A percentile compares a stretch with the other conserved stretches of the same genome.
Conservation (phyloP, 2,329 filamentous ascomycete genomes). For the Chrysoporthe puriensis region DNA sequence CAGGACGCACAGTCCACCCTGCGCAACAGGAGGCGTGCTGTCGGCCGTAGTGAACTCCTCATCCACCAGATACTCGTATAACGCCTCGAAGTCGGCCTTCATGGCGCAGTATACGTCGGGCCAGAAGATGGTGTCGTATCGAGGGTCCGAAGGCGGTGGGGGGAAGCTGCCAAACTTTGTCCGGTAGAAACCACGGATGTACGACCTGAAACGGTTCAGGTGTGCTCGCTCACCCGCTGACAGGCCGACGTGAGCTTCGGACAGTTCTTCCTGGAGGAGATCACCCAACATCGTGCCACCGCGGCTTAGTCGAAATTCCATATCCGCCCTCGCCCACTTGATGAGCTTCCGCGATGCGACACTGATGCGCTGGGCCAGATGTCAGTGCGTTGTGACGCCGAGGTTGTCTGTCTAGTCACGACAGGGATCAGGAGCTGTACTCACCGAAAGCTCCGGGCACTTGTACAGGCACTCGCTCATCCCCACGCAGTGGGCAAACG, state of each 20-base stretch:
- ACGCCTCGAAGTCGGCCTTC: slow-evolving; percentile 69
- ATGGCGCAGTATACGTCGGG: slow-evolving; percentile 63
- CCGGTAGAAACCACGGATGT: slow-evolving; percentile 68
- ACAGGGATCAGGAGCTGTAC: slow-evolving; percentile 33
- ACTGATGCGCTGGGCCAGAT: slow-evolving; percentile 47
- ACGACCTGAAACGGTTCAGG: slow-evolving; percentile 72
- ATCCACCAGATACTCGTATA: slow-evolving; percentile 76
- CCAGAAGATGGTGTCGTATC: slow-evolving; percentile 53
- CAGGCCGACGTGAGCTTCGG: slow-evolving; percentile 67
- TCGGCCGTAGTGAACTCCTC: slow-evolving; percentile 53
- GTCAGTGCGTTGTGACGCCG: slow-evolving; percentile 18
- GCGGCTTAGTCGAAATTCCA: slow-evolving; percentile 65
- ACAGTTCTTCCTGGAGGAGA: slow-evolving; percentile 74
- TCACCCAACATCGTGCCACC: slow-evolving; percentile 62
- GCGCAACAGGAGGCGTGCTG: slow-evolving; percentile 56
- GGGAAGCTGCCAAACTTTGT: slow-evolving; percentile 74
- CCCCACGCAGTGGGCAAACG: slow-evolving; percentile 78
- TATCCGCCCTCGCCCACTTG: slow-evolving; percentile 63
- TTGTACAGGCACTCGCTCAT: slow-evolving; percentile 67
- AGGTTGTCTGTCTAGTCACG: neutral
- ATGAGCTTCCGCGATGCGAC: slow-evolving; percentile 67
- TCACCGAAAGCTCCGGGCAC: slow-evolving; percentile 64
- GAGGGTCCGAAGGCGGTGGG: slow-evolving; percentile 50
- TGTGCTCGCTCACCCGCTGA: slow-evolving; percentile 64
- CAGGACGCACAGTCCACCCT: slow-evolving; percentile 70